Evolutionary conservation across 306 rosid genomes (phyloP).

Genomic region (Quercus glauca): DNA sequence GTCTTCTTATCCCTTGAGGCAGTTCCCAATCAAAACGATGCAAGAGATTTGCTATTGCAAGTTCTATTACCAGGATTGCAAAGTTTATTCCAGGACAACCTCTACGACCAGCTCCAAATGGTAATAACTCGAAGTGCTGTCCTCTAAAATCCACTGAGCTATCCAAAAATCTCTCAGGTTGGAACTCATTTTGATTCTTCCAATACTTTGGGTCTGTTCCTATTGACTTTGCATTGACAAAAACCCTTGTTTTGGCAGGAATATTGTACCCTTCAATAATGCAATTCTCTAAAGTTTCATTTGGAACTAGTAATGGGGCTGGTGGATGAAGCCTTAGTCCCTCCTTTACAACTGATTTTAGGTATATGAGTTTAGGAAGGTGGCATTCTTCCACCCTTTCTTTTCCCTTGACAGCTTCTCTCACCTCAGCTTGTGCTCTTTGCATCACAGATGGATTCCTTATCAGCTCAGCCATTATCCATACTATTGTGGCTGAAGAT

Average conservation of each 20-base stretch:
- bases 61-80: slow-evolving; percentile 5
- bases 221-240: slow-evolving; percentile 11
- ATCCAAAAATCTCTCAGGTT: slow-evolving; percentile 23
- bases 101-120: slow-evolving; percentile 27
- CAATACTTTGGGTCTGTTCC: slow-evolving; percentile 14
- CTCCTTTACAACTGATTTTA: slow-evolving; percentile 22
- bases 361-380: slow-evolving; percentile 14
- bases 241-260: slow-evolving; percentile 14
- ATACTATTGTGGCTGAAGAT: slow-evolving; percentile 16
- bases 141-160: slow-evolving; percentile 17
- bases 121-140: slow-evolving; percentile 14
- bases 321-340: slow-evolving; percentile 21
- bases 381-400: slow-evolving; percentile 13
- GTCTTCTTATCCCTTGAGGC: slow-evolving; percentile 13
- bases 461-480: slow-evolving; percentile 31
- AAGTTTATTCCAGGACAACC: slow-evolving; percentile 22
- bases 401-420: slow-evolving; percentile 15
- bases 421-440: slow-evolving; percentile 23
- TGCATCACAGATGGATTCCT: slow-evolving; percentile 21
- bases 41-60: slow-evolving; percentile 26
- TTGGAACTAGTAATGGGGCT: slow-evolving; percentile 17
- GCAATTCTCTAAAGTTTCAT: slow-evolving; percentile 8
- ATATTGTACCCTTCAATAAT: slow-evolving; percentile 9
- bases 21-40: slow-evolving; percentile 29
- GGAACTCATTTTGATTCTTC: slow-evolving; percentile 15